A percentile compares a stretch with the other conserved stretches of the same genome.
Conservation (phyloP, 75 land plant genomes). For the Cupressus sempervirens region DNA sequence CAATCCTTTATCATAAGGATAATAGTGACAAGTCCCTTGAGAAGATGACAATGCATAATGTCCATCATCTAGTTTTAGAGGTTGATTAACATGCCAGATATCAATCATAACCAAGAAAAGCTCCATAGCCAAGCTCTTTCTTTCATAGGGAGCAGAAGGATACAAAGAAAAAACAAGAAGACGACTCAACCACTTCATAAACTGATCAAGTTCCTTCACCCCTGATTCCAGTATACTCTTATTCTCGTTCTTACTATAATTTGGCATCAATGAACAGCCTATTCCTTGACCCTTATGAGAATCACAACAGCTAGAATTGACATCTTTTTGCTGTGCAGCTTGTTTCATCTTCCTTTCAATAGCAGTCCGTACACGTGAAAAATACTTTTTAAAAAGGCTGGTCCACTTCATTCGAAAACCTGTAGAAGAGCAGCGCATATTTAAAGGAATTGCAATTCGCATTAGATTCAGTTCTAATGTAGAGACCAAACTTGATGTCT, state of each 20-base stretch:
- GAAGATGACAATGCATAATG: conserved; percentile 13
- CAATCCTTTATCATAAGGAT: conserved; percentile 59
- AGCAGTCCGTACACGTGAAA: conserved; percentile 78
- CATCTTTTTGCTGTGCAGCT: conserved; percentile 14
- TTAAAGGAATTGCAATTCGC: conserved; percentile 77
- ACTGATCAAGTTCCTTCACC: conserved; percentile 61
- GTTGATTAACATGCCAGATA: conserved; percentile 54
- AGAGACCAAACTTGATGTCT: conserved; percentile 91
- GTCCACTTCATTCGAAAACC: conserved; percentile 98
- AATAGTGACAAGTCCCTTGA: conserved; percentile 20
- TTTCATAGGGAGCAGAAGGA: conserved; percentile 99
- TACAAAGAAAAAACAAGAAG: conserved; percentile 83
- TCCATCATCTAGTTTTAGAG: conserved; percentile 1
- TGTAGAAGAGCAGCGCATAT: conserved; percentile 94
- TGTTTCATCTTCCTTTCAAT: conserved; percentile 72
- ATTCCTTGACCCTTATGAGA: background rate
- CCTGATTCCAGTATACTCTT: conserved; percentile 15
- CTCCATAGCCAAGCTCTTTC: conserved; percentile 97
- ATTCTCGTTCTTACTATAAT: conserved; percentile 7
- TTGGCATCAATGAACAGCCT: conserved; percentile 4
- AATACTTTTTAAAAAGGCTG: conserved; percentile 84
- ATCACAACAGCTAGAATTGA: background rate
- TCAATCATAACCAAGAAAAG: conserved; percentile 65
- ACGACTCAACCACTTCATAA: conserved; percentile 87
- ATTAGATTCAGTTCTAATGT: conserved; percentile 73